Evolutionary conservation across 345 rosid genomes (phyloP), one percentile per base, ranked within the genome.

Genomic region (Salix purpurea): DNA sequence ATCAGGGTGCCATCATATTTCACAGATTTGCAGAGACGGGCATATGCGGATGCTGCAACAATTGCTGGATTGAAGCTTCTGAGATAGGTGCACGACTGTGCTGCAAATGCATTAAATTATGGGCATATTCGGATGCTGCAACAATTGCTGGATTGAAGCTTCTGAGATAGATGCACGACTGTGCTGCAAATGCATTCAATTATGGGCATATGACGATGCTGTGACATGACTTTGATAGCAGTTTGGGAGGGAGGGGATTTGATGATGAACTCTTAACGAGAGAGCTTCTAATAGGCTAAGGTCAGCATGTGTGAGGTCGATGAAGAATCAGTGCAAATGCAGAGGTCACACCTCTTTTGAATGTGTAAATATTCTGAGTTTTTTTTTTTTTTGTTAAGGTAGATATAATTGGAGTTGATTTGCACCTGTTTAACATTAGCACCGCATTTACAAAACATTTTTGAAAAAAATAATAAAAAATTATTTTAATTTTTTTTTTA

Each of bases 221-320:
- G 18, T 89, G 90, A 6, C 92, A 87, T 80, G 81, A 88, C 72
- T 87, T 87, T 75, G 90, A 89, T 73, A 76, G 85, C 73, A 82
- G 65, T 75, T 85, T 89, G 82, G 92, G 92, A 58, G 92, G 92
- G 48, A 86, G 92, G 92, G 48, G 84, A 89, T 89, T 87, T 82
- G 89, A 87, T 66, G 90, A 89, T 71, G 77, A 78, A 84, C 73
- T 86, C 90, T 34, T 18, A 89, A 87, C 76, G 70, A 83, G 18
- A 86, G 85, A 78, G 87, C 92, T 15, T 77, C 85, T 50, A 65
- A 84, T 50, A 84, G 92, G 83, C 74, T 89, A 75, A 80, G 88
- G 79, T 83, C 89, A 60, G 90, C 90, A 44, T 86, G 92, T 77
- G 92, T 83, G 80, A 89, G 87, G 78, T 73, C 86, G 83, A 87